phyloP scores from a whole-genome alignment of 2,329 filamentous ascomycete species.

The Talaromyces amestolkiae region DNA sequence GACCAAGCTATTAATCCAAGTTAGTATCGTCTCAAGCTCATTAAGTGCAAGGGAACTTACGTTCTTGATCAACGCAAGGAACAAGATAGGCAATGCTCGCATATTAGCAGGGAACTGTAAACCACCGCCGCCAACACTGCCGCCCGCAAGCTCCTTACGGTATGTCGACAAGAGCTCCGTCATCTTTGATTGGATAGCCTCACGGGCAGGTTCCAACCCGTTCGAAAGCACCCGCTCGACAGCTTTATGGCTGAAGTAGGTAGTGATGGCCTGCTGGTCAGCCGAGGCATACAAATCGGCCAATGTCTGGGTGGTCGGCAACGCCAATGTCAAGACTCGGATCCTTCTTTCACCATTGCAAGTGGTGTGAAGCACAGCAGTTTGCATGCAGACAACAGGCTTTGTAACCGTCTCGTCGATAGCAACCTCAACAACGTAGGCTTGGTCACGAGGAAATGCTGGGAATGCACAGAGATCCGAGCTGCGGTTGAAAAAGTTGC shows the following conservation, averaged over 20 bases:
- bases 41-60: constrained; percentile 51
- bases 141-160: constrained; percentile 92
- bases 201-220: constrained; percentile 84
- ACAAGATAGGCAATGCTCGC: constrained; percentile 80
- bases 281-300: constrained; percentile 92
- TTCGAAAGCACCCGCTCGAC: constrained; percentile 84
- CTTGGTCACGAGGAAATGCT: constrained; percentile 94
- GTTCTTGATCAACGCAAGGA: constrained; percentile 94
- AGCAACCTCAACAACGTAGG: constrained; percentile 95
- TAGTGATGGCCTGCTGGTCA: constrained; percentile 87
- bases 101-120: constrained; percentile 93
- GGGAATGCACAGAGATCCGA: constrained; percentile 98
- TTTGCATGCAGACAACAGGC: constrained; percentile 87
- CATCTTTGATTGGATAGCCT: constrained; percentile 86
- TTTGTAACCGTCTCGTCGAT: constrained; percentile 94
- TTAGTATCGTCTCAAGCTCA: neutral
- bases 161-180: constrained; percentile 92
- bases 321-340: constrained; percentile 84
- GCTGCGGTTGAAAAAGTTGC: constrained; percentile 98
- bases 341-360: constrained; percentile 97
- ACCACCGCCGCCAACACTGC: constrained; percentile 88
- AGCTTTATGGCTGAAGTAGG: constrained; percentile 96
- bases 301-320: constrained; percentile 87
- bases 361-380: constrained; percentile 92
- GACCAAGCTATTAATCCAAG: constrained; percentile 57